These are phyloP conservation scores for Botryosphaeria agaves DNA, from an alignment of 2,329 filamentous ascomycete genomes.

Conservation along the genomic window DNA sequence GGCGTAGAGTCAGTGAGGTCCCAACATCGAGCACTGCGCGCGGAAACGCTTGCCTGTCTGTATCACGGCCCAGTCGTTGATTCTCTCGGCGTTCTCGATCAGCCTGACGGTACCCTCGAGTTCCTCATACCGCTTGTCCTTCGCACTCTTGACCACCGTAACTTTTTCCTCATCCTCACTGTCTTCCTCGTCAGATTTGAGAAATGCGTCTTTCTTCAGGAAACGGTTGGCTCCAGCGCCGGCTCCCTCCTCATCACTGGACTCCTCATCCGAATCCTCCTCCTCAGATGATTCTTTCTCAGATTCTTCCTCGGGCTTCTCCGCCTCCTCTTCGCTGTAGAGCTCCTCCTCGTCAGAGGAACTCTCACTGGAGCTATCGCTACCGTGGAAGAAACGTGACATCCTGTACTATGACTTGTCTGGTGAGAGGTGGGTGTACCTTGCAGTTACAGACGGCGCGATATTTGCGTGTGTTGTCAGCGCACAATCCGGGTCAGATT, in stretches of 20 bases:
- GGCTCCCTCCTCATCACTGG: constrained; percentile 37
- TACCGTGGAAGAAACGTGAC: constrained; percentile 96
- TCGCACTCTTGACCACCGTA: constrained; percentile 87
- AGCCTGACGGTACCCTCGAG: constrained; percentile 74
- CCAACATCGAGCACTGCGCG: too few species aligned
- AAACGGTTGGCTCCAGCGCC: constrained; percentile 64
- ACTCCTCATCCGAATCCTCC: constrained; percentile 30
- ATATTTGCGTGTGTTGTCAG: background rate
- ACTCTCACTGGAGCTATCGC: constrained; percentile 91
- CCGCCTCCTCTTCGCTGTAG: constrained; percentile 61
- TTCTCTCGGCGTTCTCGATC: constrained; percentile 96
- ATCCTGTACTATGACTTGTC: constrained; percentile 26
- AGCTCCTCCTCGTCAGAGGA: constrained; percentile 89
- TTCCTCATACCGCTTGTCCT: constrained; percentile 86
- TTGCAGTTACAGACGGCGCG: background rate
- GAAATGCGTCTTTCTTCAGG: constrained; percentile 53
- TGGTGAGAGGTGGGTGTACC: background rate
- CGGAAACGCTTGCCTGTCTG: constrained; percentile 53
- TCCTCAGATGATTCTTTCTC: constrained; percentile 25
- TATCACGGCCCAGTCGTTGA: constrained; percentile 92
- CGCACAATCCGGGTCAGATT: too few species aligned
- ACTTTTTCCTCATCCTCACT: constrained; percentile 72
- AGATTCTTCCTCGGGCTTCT: constrained; percentile 40
- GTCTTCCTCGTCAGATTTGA: constrained; percentile 62
- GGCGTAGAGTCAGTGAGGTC: too few species aligned